These are phyloP conservation scores for Phylloporus sp. DNA, from an alignment of 768 basidiomycete species.

Conservation along the genomic window DNA sequence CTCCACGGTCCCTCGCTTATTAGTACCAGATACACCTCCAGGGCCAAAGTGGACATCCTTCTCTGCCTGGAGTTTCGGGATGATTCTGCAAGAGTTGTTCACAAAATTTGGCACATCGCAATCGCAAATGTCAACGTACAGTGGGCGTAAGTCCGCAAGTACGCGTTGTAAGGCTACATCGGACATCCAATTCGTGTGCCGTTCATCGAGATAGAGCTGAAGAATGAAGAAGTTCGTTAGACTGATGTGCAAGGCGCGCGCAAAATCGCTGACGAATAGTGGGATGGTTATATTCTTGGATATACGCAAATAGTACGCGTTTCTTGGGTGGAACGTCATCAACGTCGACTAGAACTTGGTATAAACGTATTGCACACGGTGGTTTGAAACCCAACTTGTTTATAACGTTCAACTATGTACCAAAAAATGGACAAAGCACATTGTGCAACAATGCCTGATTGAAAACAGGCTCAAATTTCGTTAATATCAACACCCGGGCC, in stretches of 20 bases:
- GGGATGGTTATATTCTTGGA: conserved; percentile 72
- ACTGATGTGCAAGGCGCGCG: not conserved
- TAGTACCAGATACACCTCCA: conserved; percentile 35
- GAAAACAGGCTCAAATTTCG: conserved; percentile 27
- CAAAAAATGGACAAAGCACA: not conserved
- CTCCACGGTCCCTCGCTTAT: conserved; percentile 70
- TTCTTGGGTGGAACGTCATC: conserved; percentile 69
- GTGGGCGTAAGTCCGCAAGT: conserved; percentile 69
- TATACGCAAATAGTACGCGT: conserved; percentile 78
- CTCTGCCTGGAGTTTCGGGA: conserved; percentile 63
- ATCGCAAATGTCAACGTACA: conserved; percentile 37
- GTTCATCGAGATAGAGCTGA: conserved; percentile 82
- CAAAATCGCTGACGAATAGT: conserved; percentile 52
- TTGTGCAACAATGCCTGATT: not conserved
- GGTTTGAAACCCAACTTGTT: not conserved
- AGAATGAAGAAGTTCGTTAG: conserved; percentile 7
- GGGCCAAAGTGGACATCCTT: conserved; percentile 40
- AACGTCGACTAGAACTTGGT: not conserved
- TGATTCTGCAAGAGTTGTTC: conserved; percentile 41
- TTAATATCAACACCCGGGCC: conserved; percentile 60
- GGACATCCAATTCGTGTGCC: conserved; percentile 89
- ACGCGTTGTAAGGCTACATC: conserved; percentile 76
- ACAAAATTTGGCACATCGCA: not conserved
- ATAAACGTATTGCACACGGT: too few relatives aligned
- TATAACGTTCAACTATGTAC: not conserved